Conservation (phyloP, 768 basidiomycete species). For the Asterophora lycoperdoides region DNA sequence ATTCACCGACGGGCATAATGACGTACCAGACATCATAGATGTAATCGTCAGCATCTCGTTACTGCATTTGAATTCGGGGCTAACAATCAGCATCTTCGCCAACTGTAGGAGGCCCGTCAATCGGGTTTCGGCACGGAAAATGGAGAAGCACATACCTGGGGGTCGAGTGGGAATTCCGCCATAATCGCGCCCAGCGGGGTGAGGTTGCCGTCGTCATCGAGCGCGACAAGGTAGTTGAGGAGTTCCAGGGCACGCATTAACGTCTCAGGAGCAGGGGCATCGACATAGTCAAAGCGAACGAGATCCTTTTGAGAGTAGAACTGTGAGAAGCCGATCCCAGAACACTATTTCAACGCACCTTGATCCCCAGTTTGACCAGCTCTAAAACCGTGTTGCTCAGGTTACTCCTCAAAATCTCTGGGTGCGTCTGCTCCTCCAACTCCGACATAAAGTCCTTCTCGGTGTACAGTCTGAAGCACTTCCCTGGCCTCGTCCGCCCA, state of each 20-base stretch:
- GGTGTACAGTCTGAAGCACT: conserved; percentile 95
- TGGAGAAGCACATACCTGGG: conserved; percentile 56
- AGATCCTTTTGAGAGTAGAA: conserved; percentile 53
- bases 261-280: conserved; percentile 93
- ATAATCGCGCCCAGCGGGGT: conserved; percentile 85
- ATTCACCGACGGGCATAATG: neutral
- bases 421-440: conserved; percentile 95
- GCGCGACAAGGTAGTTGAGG: conserved; percentile 85
- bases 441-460: conserved; percentile 96
- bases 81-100: conserved; percentile 90
- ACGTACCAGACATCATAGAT: conserved; percentile 89
- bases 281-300: conserved; percentile 84
- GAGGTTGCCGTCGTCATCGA: conserved; percentile 92
- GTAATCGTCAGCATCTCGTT: conserved; percentile 95
- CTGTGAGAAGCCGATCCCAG: conserved; percentile 1
- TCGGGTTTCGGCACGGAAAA: neutral
- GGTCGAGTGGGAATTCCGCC: conserved; percentile 99
- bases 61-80: conserved; percentile 93
- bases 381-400: conserved; percentile 91
- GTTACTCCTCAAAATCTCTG: conserved; percentile 93
- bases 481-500: conserved; percentile 92
- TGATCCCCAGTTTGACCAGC: conserved; percentile 90
- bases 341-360: conserved; percentile 37
- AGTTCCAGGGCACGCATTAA: conserved; percentile 95
- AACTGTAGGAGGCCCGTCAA: conserved; percentile 40